A percentile compares a stretch with the other conserved stretches of the same genome.
Conservation (phyloP, 108 stramenopile species). For the Nitzschia inconspicua region DNA sequence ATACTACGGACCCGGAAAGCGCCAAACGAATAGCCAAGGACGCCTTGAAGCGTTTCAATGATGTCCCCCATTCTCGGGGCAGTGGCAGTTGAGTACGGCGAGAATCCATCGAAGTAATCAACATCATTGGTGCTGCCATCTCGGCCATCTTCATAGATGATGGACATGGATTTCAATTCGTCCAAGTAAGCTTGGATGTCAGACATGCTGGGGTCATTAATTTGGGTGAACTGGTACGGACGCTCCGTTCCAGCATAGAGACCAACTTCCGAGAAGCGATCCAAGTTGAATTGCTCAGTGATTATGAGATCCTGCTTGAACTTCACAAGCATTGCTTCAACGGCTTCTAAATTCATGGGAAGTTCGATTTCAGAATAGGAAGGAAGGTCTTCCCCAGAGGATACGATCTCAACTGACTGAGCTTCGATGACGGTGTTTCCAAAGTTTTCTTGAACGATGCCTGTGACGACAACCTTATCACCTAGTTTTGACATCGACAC, state of each 20-base stretch:
- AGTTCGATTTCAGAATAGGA: conserved; percentile 15
- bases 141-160: conserved; percentile 36
- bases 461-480: conserved; percentile 28
- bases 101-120: conserved; percentile 21
- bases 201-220: conserved; percentile 15
- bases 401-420: conserved; percentile 6
- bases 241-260: conserved; percentile 11
- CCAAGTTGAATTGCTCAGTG: conserved; percentile 31
- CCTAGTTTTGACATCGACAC: conserved; percentile 10
- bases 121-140: background rate
- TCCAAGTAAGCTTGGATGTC: conserved; percentile 13
- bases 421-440: conserved; percentile 27
- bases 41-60: conserved; percentile 18
- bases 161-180: conserved; percentile 7
- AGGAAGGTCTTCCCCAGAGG: conserved; percentile 8
- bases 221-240: conserved; percentile 26
- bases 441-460: conserved; percentile 20
- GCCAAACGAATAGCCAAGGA: conserved; percentile 20
- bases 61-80: conserved; percentile 28
- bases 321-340: conserved; percentile 14
- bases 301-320: conserved; percentile 35
- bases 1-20: conserved; percentile 16
- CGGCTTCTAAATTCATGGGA: conserved; percentile 1
- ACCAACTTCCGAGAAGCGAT: conserved; percentile 29
- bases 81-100: background rate